Percentiles rank a stretch among this genome's conserved stretches.
These are phyloP conservation scores for Dipteronia sinensis DNA, from an alignment of 345 rosid species.

Conservation along the genomic window DNA sequence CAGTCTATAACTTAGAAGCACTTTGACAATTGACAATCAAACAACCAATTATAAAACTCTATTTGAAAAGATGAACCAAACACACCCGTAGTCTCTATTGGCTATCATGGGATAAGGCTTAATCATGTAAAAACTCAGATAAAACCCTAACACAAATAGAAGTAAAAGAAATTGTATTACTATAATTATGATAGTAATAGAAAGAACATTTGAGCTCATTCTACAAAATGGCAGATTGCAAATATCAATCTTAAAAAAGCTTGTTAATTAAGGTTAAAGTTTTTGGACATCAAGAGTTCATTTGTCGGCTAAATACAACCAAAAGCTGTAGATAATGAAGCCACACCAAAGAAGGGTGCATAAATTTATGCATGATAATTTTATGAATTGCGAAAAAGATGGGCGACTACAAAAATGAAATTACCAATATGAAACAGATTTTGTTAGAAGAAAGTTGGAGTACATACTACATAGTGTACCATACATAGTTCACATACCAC, in stretches of 20 bases:
- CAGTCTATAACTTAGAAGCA: no score
- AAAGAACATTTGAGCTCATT: background rate
- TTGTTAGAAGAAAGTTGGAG: background rate
- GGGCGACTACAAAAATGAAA: background rate
- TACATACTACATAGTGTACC: background rate
- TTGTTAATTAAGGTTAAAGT: background rate
- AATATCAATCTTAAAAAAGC: background rate
- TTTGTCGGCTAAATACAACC: background rate
- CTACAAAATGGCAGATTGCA: background rate
- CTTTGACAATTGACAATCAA: no score
- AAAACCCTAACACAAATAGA: background rate
- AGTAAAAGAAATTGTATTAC: background rate
- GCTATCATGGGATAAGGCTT: background rate
- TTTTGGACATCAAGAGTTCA: background rate
- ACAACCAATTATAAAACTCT: no score
- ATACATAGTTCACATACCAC: conserved; percentile 54
- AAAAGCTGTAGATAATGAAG: background rate
- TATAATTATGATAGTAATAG: background rate
- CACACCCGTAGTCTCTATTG: background rate
- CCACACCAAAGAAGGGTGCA: background rate
- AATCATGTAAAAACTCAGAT: background rate
- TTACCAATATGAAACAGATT: background rate
- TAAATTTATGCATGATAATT: background rate
- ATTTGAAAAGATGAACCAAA: background rate
- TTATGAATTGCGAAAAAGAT: background rate